phyloP scores from a whole-genome alignment of 768 basidiomycete species.

The Mycena galopus region DNA sequence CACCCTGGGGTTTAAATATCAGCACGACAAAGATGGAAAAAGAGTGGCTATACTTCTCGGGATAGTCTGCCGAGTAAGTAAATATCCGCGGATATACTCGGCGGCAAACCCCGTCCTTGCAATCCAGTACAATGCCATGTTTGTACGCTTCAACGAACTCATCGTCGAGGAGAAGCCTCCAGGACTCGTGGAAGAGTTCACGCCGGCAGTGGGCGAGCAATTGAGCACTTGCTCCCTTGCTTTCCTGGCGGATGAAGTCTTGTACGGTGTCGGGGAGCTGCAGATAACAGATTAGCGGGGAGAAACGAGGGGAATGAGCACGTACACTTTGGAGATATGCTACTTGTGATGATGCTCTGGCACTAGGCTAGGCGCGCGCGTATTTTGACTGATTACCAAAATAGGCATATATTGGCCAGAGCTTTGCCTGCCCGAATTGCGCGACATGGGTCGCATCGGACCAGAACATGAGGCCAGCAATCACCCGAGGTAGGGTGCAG shows the following conservation, averaged over 20 bases:
- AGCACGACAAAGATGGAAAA: neutral
- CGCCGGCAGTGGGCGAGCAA: constrained; percentile 13
- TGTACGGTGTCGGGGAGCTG: constrained; percentile 15
- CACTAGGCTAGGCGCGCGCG: constrained; percentile 43
- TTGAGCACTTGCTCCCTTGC: neutral
- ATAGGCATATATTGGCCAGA: constrained; percentile 41
- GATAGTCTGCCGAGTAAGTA: constrained; percentile 45
- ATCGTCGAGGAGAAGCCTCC: constrained; percentile 19
- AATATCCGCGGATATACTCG: constrained; percentile 41
- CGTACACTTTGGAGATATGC: constrained; percentile 12
- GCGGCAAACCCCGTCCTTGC: constrained; percentile 36
- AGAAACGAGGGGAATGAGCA: neutral
- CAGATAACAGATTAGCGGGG: too few relatives aligned
- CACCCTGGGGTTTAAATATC: constrained; percentile 17
- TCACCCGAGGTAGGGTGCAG: constrained; percentile 36
- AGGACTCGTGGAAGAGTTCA: constrained; percentile 14
- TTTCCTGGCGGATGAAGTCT: neutral
- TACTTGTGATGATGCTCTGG: constrained; percentile 9
- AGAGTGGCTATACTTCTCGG: constrained; percentile 38
- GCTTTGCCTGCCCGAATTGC: constrained; percentile 36
- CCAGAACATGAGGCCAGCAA: constrained; percentile 31
- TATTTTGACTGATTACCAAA: constrained; percentile 39
- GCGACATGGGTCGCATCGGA: constrained; percentile 32
- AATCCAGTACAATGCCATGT: constrained; percentile 39
- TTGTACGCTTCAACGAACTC: constrained; percentile 39